phyloP scores from a whole-genome alignment of 805 yeast genomes.

The Metschnikowia cubensis region DNA sequence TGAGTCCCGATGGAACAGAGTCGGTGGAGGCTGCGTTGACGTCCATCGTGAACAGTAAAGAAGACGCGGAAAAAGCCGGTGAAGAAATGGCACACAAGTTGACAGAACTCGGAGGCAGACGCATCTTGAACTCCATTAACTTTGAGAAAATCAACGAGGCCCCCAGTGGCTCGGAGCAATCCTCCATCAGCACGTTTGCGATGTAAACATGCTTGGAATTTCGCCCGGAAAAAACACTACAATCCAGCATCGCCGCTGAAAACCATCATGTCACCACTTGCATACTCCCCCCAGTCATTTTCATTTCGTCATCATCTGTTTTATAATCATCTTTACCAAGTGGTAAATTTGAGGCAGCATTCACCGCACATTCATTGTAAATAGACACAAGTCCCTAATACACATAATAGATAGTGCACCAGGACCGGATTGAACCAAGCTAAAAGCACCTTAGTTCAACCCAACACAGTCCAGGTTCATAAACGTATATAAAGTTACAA shows the following conservation, averaged over 20 bases:
- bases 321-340: background rate
- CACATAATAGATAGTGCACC: background rate
- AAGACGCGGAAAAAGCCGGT: slow-evolving; percentile 73
- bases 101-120: slow-evolving; percentile 74
- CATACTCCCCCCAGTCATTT: slow-evolving; percentile 3
- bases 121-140: slow-evolving; percentile 75
- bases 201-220: background rate
- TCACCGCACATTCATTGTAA: slow-evolving; percentile 1
- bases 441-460: background rate
- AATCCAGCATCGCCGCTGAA: background rate
- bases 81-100: slow-evolving; percentile 60
- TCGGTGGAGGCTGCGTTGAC: slow-evolving; percentile 55
- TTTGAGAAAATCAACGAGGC: slow-evolving; percentile 54
- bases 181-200: slow-evolving; percentile 1
- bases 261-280: slow-evolving; percentile 2
- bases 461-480: background rate
- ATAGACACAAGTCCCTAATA: background rate
- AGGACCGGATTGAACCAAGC: background rate
- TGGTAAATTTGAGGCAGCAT: slow-evolving; percentile 3
- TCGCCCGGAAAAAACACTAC: background rate
- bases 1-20: slow-evolving; percentile 76
- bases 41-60: slow-evolving; percentile 36
- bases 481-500: too few species aligned
- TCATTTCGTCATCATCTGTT: slow-evolving; percentile 5
- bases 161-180: slow-evolving; percentile 17